phyloP scores from a whole-genome alignment of 495 filamentous ascomycete genomes.

The Lasiosphaeria hispida region DNA sequence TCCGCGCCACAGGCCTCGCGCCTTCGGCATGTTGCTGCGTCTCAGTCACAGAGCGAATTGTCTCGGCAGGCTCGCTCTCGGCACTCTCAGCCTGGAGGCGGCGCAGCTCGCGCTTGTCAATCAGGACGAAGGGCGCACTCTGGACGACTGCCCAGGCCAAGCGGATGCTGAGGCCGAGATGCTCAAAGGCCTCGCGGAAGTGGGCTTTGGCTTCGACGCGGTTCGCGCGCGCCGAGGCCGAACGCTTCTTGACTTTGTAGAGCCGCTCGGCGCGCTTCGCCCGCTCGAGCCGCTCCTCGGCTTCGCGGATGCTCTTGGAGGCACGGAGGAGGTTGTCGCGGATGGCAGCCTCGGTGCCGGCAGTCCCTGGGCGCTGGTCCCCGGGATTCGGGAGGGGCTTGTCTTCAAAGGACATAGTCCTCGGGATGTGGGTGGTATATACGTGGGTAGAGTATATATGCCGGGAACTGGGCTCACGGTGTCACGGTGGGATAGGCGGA shows the following conservation, averaged over 20 bases:
- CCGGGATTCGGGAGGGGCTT: conserved; percentile 13
- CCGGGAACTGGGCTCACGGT: too few relatives aligned
- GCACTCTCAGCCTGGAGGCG: not conserved
- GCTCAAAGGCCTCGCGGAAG: conserved; percentile 22
- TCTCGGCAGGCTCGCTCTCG: not conserved
- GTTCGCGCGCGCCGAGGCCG: conserved; percentile 25
- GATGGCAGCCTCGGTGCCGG: conserved; percentile 32
- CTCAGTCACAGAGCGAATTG: too few relatives aligned
- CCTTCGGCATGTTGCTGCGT: too few relatives aligned
- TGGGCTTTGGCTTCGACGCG: conserved; percentile 26
- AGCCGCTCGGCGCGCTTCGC: conserved; percentile 30
- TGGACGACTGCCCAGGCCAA: conserved; percentile 16
- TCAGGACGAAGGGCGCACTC: conserved; percentile 20
- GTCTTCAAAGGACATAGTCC: not conserved
- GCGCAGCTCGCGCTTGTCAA: conserved; percentile 20
- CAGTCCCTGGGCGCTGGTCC: conserved; percentile 26
- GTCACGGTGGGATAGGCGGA: too few relatives aligned
- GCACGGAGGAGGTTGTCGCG: conserved; percentile 22
- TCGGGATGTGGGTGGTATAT: too few relatives aligned
- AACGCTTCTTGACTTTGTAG: conserved; percentile 30
- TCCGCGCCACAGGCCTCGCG: too few relatives aligned
- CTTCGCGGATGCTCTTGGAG: conserved; percentile 1
- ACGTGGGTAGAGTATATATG: too few relatives aligned
- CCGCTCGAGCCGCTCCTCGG: conserved; percentile 14
- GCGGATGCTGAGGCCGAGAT: conserved; percentile 22